Evolutionary conservation across 768 basidiomycete genomes (phyloP).

Genomic region (Pholiota microspora): DNA sequence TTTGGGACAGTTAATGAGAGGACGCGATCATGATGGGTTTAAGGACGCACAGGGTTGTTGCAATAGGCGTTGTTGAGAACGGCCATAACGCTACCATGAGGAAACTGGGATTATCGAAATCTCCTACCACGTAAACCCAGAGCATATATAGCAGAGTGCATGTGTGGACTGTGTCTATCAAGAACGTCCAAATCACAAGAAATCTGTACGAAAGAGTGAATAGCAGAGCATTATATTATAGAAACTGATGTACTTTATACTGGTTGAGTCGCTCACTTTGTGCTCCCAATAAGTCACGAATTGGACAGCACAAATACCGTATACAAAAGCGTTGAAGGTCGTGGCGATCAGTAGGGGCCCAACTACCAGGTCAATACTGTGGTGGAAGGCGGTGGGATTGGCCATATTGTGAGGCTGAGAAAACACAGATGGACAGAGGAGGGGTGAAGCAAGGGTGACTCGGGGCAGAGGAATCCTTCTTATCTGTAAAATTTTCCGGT

Average conservation of each 20-base stretch:
- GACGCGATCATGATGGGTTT: too few species aligned
- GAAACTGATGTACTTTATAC: constrained; percentile 11
- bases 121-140: constrained; percentile 25
- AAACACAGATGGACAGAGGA: neutral
- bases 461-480: neutral
- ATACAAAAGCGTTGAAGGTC: constrained; percentile 21
- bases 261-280: constrained; percentile 9
- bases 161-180: constrained; percentile 27
- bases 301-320: constrained; percentile 24
- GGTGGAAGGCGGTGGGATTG: neutral
- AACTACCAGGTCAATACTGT: constrained; percentile 10
- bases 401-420: neutral
- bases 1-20: neutral
- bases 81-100: constrained; percentile 23
- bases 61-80: constrained; percentile 26
- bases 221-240: neutral
- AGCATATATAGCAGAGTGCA: constrained; percentile 24
- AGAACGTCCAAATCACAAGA: constrained; percentile 26
- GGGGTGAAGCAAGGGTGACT: neutral
- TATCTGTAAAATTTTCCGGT: neutral
- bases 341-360: constrained; percentile 24
- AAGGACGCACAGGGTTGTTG: constrained; percentile 23
- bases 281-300: constrained; percentile 21
- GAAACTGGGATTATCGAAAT: constrained; percentile 21
- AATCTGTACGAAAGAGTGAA: constrained; percentile 9